Evolutionary conservation across 495 filamentous ascomycete genomes (phyloP).

Genomic region (Trichocladium antarcticum): DNA sequence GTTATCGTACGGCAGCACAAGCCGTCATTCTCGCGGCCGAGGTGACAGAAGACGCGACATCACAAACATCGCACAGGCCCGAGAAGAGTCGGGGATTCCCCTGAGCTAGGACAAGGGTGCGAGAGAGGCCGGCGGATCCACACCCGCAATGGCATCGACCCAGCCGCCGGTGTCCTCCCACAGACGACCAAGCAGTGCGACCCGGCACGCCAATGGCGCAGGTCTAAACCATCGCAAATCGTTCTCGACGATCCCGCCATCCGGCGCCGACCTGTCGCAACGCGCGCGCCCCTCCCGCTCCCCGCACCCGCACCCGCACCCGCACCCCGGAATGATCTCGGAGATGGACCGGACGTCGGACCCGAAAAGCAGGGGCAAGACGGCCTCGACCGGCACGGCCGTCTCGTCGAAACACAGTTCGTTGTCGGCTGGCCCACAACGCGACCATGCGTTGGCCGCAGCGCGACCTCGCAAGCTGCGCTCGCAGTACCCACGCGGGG

Average conservation of each 20-base stretch:
- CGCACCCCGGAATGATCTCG: slow-evolving; percentile 19
- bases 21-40: too few relatives aligned
- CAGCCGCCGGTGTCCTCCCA: slow-evolving; percentile 1
- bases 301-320: slow-evolving; percentile 43
- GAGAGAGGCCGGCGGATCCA: background rate
- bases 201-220: slow-evolving; percentile 10
- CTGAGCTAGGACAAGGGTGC: background rate
- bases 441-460: slow-evolving; percentile 31
- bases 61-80: too few relatives aligned
- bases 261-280: slow-evolving; percentile 44
- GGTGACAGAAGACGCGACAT: too few relatives aligned
- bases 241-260: slow-evolving; percentile 49
- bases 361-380: slow-evolving; percentile 46
- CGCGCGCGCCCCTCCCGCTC: slow-evolving; percentile 40
- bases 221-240: slow-evolving; percentile 36
- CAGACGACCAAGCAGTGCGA: slow-evolving; percentile 10
- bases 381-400: slow-evolving; percentile 39
- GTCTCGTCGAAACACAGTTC: slow-evolving; percentile 46
- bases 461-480: slow-evolving; percentile 46
- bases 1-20: too few relatives aligned
- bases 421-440: slow-evolving; percentile 31
- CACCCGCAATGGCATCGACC: slow-evolving; percentile 10
- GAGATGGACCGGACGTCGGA: slow-evolving; percentile 42
- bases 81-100: too few relatives aligned
- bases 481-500: slow-evolving; percentile 77